Evolutionary conservation across 176 grass and related monocot species (phyloP).

Genomic region (Rhynchospora pubera): DNA sequence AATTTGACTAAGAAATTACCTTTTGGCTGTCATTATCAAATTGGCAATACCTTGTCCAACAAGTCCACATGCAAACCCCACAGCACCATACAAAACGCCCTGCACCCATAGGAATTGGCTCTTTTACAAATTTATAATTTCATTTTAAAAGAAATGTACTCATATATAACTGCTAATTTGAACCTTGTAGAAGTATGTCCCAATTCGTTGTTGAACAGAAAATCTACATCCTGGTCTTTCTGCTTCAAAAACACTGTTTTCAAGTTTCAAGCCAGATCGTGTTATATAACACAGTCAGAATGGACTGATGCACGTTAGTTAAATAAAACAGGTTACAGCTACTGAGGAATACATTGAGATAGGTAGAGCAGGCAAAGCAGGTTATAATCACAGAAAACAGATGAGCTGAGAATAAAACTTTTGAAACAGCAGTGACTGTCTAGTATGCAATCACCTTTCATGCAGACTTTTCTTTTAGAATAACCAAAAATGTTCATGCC

Average conservation of each 20-base stretch:
- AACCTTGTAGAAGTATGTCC: slow-evolving; percentile 94
- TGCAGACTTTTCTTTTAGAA: neutral
- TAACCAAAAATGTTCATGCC: neutral
- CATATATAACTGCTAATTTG: neutral
- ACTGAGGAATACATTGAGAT: neutral
- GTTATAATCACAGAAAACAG: neutral
- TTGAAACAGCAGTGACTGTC: neutral
- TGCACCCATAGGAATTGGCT: slow-evolving; percentile 20
- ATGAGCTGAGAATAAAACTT: neutral
- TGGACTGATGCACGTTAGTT: neutral
- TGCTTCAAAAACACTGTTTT: slow-evolving; percentile 88
- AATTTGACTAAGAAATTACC: slow-evolving; percentile 19
- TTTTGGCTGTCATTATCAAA: slow-evolving; percentile 95
- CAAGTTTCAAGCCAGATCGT: neutral
- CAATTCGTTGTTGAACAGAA: slow-evolving; percentile 73
- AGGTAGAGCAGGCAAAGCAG: neutral
- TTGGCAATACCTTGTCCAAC: slow-evolving; percentile 95
- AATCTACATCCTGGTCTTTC: slow-evolving; percentile 79
- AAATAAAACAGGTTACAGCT: neutral
- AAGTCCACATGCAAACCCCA: slow-evolving; percentile 83
- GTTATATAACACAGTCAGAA: neutral
- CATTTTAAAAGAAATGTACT: neutral
- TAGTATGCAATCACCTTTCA: neutral
- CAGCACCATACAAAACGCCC: slow-evolving; percentile 76
- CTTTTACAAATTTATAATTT: neutral